A percentile compares a stretch with the other conserved stretches of the same genome.
These are phyloP conservation scores for Epithele typhae DNA, from an alignment of 768 basidiomycete genomes.

Conservation along the genomic window DNA sequence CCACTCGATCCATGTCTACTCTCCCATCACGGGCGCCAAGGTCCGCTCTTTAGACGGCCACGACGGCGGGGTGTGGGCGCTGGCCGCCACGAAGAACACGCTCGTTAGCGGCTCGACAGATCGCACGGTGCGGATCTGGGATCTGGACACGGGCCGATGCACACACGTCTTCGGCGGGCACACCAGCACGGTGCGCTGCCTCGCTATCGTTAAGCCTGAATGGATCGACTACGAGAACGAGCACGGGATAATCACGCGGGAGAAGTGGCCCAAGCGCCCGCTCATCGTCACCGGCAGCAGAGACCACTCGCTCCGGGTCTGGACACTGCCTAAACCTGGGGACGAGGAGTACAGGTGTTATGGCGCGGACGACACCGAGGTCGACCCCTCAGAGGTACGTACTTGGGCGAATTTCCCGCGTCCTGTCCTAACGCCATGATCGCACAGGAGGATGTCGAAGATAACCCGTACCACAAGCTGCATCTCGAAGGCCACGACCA, in stretches of 20 bases:
- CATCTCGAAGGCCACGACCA: slow-evolving; percentile 87
- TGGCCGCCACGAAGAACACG: slow-evolving; percentile 84
- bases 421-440: too few species aligned
- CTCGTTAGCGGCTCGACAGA: slow-evolving; percentile 93
- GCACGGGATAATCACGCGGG: slow-evolving; percentile 53
- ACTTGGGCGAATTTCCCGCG: too few species aligned
- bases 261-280: slow-evolving; percentile 70
- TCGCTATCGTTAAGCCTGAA: slow-evolving; percentile 94
- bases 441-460: slow-evolving; percentile 55
- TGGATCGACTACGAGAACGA: slow-evolving; percentile 72
- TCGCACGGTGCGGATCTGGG: slow-evolving; percentile 91
- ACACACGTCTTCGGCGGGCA: slow-evolving; percentile 96
- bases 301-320: slow-evolving; percentile 62
- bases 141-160: slow-evolving; percentile 71
- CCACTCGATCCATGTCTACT: slow-evolving; percentile 94
- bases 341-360: slow-evolving; percentile 74
- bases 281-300: slow-evolving; percentile 71
- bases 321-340: slow-evolving; percentile 62
- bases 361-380: slow-evolving; percentile 55
- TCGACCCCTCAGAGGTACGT: slow-evolving; percentile 49
- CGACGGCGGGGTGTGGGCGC: slow-evolving; percentile 95
- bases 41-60: slow-evolving; percentile 80
- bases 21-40: slow-evolving; percentile 76
- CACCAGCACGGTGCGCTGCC: slow-evolving; percentile 92
- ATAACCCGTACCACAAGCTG: slow-evolving; percentile 88